Conservation (phyloP, 2,329 filamentous ascomycete species). For the Trichophyton rubrum region DNA sequence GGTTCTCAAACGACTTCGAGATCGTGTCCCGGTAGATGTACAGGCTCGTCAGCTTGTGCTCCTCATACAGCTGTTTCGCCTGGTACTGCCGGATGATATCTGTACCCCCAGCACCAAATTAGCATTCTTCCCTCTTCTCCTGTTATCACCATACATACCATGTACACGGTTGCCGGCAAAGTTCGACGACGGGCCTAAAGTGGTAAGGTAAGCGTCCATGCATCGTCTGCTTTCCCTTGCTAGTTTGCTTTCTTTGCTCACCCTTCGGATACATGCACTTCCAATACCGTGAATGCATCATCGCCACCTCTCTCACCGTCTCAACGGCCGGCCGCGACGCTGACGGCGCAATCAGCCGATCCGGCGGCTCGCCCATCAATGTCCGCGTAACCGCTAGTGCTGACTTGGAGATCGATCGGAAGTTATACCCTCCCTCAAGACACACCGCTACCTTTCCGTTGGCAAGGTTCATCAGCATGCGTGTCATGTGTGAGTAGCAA, state of each 20-base stretch:
- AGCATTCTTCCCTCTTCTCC: neutral
- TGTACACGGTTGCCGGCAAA: conserved; percentile 49
- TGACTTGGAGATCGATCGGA: conserved; percentile 82
- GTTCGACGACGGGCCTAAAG: conserved; percentile 16
- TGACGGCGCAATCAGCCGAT: conserved; percentile 38
- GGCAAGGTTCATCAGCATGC: conserved; percentile 95
- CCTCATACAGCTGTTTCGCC: conserved; percentile 55
- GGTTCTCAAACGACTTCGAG: conserved; percentile 69
- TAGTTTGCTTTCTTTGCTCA: neutral
- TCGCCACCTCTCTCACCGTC: conserved; percentile 45
- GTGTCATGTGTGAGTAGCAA: conserved; percentile 97
- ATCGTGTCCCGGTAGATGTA: conserved; percentile 63
- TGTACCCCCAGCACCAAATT: conserved; percentile 11
- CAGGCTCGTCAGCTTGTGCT: conserved; percentile 65
- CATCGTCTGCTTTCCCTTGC: neutral
- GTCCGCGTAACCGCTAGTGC: conserved; percentile 83
- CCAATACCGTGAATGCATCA: conserved; percentile 60
- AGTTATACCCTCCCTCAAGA: conserved; percentile 90
- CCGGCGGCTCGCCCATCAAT: conserved; percentile 87
- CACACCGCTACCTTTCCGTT: conserved; percentile 83
- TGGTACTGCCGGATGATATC: conserved; percentile 72
- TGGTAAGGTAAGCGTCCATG: conserved; percentile 12
- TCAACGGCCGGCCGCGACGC: conserved; percentile 42
- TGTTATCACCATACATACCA: conserved; percentile 23
- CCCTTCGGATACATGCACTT: conserved; percentile 66